Evolutionary conservation across 2,329 filamentous ascomycete species (phyloP).

Genomic region (Drechslerella dactyloides): DNA sequence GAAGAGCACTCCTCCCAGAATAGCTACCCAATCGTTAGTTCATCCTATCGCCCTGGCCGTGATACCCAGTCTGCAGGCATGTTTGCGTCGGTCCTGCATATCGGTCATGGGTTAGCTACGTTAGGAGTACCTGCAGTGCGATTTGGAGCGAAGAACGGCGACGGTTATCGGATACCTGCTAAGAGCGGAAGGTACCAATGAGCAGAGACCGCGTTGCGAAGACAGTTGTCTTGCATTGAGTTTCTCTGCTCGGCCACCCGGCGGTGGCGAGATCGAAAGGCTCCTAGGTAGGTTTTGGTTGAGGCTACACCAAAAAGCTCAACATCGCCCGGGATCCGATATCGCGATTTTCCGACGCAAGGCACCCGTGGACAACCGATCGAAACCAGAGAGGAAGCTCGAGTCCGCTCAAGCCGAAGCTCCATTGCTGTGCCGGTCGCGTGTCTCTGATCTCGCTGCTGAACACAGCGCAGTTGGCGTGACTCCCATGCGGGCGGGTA

Average conservation of each 20-base stretch:
- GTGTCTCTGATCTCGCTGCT: constrained; percentile 31
- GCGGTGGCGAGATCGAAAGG: constrained; percentile 31
- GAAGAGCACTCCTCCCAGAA: constrained; percentile 6
- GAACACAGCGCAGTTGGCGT: constrained; percentile 20
- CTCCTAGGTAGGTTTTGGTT: constrained; percentile 30
- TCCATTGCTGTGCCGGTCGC: constrained; percentile 21
- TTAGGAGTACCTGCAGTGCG: constrained; percentile 16
- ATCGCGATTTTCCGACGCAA: constrained; percentile 36
- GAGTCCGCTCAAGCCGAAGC: constrained; percentile 12
- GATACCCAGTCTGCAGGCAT: constrained; percentile 11
- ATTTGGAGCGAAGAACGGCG: constrained; percentile 35
- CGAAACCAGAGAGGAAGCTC: constrained; percentile 43
- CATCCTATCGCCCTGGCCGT: background rate
- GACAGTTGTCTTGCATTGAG: constrained; percentile 38
- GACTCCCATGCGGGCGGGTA: constrained; percentile 46
- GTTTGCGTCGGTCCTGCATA: constrained; percentile 13
- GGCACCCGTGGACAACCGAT: constrained; percentile 43
- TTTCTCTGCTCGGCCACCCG: constrained; percentile 46
- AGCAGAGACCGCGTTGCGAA: constrained; percentile 19
- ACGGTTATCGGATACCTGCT: constrained; percentile 38
- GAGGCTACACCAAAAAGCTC: constrained; percentile 32
- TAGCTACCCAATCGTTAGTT: constrained; percentile 10
- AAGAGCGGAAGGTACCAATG: constrained; percentile 41
- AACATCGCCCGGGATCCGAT: constrained; percentile 32
- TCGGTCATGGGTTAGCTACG: constrained; percentile 11